Evolutionary conservation across 305 asterid species (phyloP).

Genomic region (Fraxinus baroniana): DNA sequence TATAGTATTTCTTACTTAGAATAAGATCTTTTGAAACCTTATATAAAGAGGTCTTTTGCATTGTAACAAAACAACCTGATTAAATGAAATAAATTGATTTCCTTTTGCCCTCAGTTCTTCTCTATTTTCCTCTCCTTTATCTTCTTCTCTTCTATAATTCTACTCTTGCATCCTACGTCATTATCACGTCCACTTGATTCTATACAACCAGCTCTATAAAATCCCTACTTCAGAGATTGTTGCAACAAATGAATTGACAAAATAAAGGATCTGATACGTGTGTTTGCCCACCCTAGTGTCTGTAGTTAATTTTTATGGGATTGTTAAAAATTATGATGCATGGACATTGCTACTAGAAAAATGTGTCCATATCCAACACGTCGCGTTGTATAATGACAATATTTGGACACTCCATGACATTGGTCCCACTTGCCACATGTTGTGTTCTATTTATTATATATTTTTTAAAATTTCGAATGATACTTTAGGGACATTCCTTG

Average conservation of each 20-base stretch:
- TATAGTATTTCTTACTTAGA: too few species aligned
- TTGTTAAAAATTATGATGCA: background rate
- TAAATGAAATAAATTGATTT: too few species aligned
- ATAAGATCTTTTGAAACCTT: too few species aligned
- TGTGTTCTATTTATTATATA: background rate
- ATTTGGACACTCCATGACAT: background rate
- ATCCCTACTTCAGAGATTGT: background rate
- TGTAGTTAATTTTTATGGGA: background rate
- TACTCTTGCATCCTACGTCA: too few species aligned
- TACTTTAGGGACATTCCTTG: background rate
- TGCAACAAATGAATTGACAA: background rate
- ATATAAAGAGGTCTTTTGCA: too few species aligned
- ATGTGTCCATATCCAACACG: background rate
- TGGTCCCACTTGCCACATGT: background rate
- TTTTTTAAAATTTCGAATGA: too few species aligned
- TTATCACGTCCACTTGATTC: background rate
- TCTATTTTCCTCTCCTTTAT: too few species aligned
- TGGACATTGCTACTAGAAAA: background rate
- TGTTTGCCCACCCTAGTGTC: background rate
- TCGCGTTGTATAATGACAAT: background rate
- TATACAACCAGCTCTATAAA: background rate
- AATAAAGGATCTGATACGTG: background rate
- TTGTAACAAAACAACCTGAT: too few species aligned
- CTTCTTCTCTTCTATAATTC: too few species aligned
- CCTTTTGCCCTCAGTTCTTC: too few species aligned